A percentile compares a stretch with the other conserved stretches of the same genome.
Conservation (phyloP, 257 asterid genomes). For the Verbena officinalis region DNA sequence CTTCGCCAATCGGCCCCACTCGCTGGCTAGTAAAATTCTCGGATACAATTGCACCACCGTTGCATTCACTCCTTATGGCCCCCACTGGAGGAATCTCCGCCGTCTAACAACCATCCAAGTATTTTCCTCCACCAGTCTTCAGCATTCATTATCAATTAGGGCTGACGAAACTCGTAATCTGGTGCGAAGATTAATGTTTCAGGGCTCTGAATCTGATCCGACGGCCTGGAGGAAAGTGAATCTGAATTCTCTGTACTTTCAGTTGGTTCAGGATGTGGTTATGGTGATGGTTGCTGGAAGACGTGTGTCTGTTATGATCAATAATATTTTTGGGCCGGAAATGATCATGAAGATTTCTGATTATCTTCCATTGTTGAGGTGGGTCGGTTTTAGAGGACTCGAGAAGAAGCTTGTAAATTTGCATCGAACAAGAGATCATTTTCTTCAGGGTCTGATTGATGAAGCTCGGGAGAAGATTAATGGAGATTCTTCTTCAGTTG, state of each 20-base stretch:
- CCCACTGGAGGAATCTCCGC: slow-evolving; percentile 35
- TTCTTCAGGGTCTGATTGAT: slow-evolving; percentile 26
- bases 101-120: slow-evolving; percentile 32
- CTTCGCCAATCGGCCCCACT: not conserved
- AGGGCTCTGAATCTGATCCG: not conserved
- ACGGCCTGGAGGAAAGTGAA: slow-evolving; percentile 30
- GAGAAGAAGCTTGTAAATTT: slow-evolving; percentile 22
- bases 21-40: no score
- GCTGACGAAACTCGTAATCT: slow-evolving; percentile 34
- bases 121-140: slow-evolving; percentile 41
- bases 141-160: slow-evolving; percentile 27
- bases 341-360: slow-evolving; percentile 23
- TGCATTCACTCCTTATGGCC: no score
- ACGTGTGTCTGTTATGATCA: slow-evolving; percentile 36
- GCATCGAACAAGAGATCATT: slow-evolving; percentile 15
- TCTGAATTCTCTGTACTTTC: slow-evolving; percentile 32
- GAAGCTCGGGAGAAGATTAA: slow-evolving; percentile 16
- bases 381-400: slow-evolving; percentile 25
- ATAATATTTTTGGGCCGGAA: slow-evolving; percentile 30
- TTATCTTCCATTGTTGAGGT: slow-evolving; percentile 30
- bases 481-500: not conserved
- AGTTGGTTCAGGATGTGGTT: slow-evolving; percentile 36
- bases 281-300: slow-evolving; percentile 37
- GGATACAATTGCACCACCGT: no score
- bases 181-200: slow-evolving; percentile 17